Conservation (phyloP, 768 basidiomycete species). For the Leccinum disarticulatum region DNA sequence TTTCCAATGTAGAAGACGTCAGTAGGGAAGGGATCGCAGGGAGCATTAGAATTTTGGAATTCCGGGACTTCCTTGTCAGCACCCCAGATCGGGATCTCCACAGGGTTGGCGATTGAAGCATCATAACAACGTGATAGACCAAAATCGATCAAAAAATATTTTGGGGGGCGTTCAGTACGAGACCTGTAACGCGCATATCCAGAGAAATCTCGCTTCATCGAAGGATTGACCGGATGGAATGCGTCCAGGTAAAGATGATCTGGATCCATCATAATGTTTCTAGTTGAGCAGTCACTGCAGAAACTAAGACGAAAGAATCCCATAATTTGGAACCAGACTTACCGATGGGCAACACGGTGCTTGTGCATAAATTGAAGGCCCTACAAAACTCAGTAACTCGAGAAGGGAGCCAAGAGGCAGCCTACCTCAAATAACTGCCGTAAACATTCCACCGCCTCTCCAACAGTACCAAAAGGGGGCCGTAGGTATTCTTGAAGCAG, state of each 20-base stretch:
- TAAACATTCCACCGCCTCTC: neutral
- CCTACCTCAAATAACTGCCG: neutral
- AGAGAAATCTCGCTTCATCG: neutral
- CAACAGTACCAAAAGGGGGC: slow-evolving; percentile 2
- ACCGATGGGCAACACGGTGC: neutral
- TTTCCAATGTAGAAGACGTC: neutral
- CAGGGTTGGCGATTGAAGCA: neutral
- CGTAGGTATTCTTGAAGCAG: slow-evolving; percentile 28
- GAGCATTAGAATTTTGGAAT: neutral
- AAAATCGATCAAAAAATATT: neutral
- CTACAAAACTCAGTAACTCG: too few species aligned
- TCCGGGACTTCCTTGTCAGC: neutral
- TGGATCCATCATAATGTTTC: neutral
- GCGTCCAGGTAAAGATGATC: neutral
- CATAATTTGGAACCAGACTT: too few species aligned
- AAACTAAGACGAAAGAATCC: too few species aligned
- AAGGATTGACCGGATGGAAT: neutral
- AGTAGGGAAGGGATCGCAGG: neutral
- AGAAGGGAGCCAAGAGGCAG: too few species aligned
- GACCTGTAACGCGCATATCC: neutral
- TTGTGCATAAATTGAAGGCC: too few species aligned
- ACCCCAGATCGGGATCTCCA: neutral
- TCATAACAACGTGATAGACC: neutral
- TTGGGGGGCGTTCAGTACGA: neutral
- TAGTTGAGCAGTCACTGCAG: neutral